Evolutionary conservation across 2,329 filamentous ascomycete species (phyloP), one percentile per base, ranked within the genome.

Genomic region (Decorospora gaudefroyi): DNA sequence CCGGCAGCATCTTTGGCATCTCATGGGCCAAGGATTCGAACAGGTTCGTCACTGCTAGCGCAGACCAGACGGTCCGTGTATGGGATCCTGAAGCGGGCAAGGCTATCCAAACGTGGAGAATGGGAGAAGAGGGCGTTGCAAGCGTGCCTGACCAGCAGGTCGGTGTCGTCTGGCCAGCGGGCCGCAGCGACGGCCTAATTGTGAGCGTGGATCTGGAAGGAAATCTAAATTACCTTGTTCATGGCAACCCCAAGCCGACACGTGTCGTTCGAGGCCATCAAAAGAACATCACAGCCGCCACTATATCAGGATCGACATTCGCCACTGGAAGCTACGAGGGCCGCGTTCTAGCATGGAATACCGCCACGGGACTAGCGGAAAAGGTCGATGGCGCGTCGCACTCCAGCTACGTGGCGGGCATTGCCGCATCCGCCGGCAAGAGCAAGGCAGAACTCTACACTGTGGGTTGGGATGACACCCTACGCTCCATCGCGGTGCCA

Each of bases 301-400:
- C 78, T 3, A 74, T 78, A 6, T 80, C 78, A 5, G 76, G 74
- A 30, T 77, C 84, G 40, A 88, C 86, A 1, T 72, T 97, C 10
- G 91, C 85, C 78, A 95, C 92, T 0, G 93, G 93, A 47, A 95
- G 90, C 72, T 95, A 91, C 57, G 93, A 99, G 51, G 93, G 93
- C 32, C 82, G 88, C 26, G 82, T 96, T 17, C 88, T 87, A 66
- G 83, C 82, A 42, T 99, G 93, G 92, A 86, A 97, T 64, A 67
- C 89, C 18, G 74, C 78, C 11, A 81, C 78, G 3, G 92, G 91
- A 1, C 68, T 77, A 29, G 89, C 86, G 15, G 78, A 83, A 19
- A 79, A 81, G 9, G 80, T 95, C 8, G 88, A 93, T 51, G 92
- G 93, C 18, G 83, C 89, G 54, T 77, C 82, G 3, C 93, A 96